phyloP scores from a whole-genome alignment of 1,284 basidiomycete genomes.

The Afroboletus lepidellus region DNA sequence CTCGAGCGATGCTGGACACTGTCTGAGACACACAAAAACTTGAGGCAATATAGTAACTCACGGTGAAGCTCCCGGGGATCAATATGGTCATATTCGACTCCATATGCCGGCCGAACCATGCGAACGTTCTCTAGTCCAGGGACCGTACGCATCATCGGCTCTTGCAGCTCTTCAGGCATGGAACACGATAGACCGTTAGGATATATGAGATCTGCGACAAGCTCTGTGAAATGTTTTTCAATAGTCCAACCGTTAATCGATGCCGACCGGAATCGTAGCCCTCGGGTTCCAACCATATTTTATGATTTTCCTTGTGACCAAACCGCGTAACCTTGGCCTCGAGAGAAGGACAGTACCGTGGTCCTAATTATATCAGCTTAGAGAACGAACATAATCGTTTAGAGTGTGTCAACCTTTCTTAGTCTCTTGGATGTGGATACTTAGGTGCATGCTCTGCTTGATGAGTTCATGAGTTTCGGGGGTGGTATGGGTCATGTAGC shows the following conservation, averaged over 20 bases:
- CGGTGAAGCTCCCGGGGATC: constrained; percentile 79
- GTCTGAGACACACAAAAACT: neutral
- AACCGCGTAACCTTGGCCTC: constrained; percentile 87
- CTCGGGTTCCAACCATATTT: constrained; percentile 88
- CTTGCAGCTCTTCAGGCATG: constrained; percentile 81
- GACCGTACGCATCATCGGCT: constrained; percentile 77
- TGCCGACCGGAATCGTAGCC: constrained; percentile 78
- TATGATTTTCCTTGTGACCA: constrained; percentile 68
- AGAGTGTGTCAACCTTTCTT: constrained; percentile 59
- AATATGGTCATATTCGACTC: constrained; percentile 92
- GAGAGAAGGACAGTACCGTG: constrained; percentile 88
- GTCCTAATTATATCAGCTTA: constrained; percentile 48
- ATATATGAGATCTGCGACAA: constrained; percentile 69
- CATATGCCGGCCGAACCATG: constrained; percentile 84
- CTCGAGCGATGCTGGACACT: constrained; percentile 67
- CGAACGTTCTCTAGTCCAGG: constrained; percentile 81
- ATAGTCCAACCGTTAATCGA: neutral
- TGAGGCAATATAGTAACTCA: constrained; percentile 34
- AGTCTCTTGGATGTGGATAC: constrained; percentile 84
- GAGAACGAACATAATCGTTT: neutral
- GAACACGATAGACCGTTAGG: constrained; percentile 89
- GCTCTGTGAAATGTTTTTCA: neutral
- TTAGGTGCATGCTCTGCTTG: constrained; percentile 69
- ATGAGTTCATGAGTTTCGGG: constrained; percentile 72
- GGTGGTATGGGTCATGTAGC: constrained; percentile 76